Evolutionary conservation across 768 basidiomycete genomes (phyloP), one percentile per base, ranked within the genome.

Genomic region (Auriscalpium vulgare): DNA sequence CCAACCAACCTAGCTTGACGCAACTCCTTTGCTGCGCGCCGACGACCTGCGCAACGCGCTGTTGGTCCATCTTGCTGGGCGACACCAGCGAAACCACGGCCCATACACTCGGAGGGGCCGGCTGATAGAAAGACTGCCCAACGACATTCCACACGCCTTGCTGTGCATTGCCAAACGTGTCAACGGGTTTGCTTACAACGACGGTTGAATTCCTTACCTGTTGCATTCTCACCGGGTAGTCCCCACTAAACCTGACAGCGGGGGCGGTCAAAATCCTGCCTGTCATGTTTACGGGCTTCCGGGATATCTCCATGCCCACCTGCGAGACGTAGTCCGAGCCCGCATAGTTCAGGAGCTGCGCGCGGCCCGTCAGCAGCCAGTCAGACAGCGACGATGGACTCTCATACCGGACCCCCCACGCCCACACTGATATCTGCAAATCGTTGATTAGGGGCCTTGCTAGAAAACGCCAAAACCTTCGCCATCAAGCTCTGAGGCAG

Each of bases 91-190:
- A 59, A 10, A 59, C 59, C 7, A 59, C 52, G 10, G 52, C 1
- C 59, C 59, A 59, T 10, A 54, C 11, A 23, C 56, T 50, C 5
- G 23, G 49, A 4, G 44, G 29, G 23, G 55, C 61, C 16, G 61
- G 55, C 16, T 46, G 37, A 34, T 48, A 52, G 38, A 62, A 62
- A 3, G 37, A 36, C n/a, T 53, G 55, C 11, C 58, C 51, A n/a
- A 62, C 36, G 35, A 62, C 50, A 17, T 62, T 62, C 61, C 61
- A 62, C 1, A 51, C 6, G 8, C 61, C 61, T 38, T 58, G 59
- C 6, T 50, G 47, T 21, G 51, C 40, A 17, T 17, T 43, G 3
- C 40, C 17, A 14, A 5, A 43, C 56, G 29, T 37, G 48, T 36
- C 44, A 53, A 37, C 51, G 52, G 21, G 21, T 36, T 35, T 37